phyloP scores from a whole-genome alignment of 305 asterid species.

The Fraxinus angustifolia region DNA sequence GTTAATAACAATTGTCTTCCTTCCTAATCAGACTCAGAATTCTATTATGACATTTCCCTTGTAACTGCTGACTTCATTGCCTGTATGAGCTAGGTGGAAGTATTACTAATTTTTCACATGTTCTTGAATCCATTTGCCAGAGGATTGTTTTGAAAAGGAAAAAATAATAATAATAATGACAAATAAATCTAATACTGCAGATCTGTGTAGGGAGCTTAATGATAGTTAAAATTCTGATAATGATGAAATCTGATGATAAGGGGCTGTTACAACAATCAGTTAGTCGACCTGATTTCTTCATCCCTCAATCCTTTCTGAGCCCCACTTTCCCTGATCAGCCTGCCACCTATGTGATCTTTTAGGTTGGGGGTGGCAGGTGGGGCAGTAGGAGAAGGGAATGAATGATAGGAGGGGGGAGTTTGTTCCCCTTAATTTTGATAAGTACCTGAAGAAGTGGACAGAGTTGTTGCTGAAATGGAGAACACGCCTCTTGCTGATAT shows the following conservation, averaged over 20 bases:
- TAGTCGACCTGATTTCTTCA: neutral
- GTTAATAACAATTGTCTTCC: neutral
- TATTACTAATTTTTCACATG: neutral
- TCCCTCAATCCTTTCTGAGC: neutral
- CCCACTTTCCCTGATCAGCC: neutral
- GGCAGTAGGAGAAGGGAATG: neutral
- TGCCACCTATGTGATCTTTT: neutral
- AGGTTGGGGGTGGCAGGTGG: neutral
- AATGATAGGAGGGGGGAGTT: neutral
- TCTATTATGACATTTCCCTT: neutral
- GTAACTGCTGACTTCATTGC: conserved; percentile 7
- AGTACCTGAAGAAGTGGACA: no score
- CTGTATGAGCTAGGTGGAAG: neutral
- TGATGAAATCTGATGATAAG: neutral
- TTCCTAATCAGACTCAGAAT: conserved; percentile 1
- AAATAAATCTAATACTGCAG: conserved; percentile 15
- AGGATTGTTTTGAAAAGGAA: neutral
- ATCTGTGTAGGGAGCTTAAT: conserved; percentile 5
- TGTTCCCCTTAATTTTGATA: neutral
- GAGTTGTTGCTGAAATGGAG: no score
- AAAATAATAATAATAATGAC: no score
- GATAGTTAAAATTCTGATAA: conserved; percentile 10
- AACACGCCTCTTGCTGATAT: no score
- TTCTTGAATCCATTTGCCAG: neutral
- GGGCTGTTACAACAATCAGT: neutral